phyloP scores from a whole-genome alignment of 225 moss, liverwort and hornwort genomes.

The Lunularia cruciata region DNA sequence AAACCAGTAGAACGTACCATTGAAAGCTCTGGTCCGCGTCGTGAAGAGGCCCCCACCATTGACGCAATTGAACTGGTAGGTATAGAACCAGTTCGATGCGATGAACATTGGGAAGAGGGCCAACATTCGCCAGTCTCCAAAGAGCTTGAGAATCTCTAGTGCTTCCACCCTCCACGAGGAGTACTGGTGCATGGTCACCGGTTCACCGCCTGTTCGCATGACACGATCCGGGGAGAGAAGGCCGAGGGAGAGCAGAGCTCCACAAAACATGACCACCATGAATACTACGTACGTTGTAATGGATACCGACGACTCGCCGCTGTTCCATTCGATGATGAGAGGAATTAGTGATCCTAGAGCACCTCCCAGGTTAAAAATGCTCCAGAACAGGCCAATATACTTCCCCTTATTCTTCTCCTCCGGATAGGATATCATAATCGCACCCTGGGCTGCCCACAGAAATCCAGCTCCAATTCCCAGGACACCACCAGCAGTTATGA shows the following conservation, averaged over 20 bases:
- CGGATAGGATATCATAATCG: constrained; percentile 90
- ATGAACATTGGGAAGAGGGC: constrained; percentile 75
- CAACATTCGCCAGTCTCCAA: constrained; percentile 62
- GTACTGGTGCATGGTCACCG: constrained; percentile 38
- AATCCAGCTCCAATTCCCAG: constrained; percentile 74
- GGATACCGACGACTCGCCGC: constrained; percentile 50
- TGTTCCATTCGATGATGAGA: constrained; percentile 75
- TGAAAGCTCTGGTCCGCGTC: constrained; percentile 72
- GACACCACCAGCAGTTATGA: constrained; percentile 59
- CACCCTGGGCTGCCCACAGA: constrained; percentile 84
- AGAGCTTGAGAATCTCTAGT: constrained; percentile 55
- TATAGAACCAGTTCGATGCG: constrained; percentile 84
- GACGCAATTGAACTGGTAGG: constrained; percentile 81
- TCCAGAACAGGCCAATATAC: constrained; percentile 80
- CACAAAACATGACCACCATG: constrained; percentile 71
- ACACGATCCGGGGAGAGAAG: constrained; percentile 55
- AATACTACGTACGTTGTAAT: constrained; percentile 61
- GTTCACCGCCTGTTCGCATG: constrained; percentile 49
- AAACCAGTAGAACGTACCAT: constrained; percentile 78
- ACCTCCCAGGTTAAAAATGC: constrained; percentile 83
- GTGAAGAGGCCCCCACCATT: constrained; percentile 85
- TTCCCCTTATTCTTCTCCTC: constrained; percentile 69
- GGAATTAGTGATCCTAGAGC: constrained; percentile 77
- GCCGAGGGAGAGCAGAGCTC: constrained; percentile 51
- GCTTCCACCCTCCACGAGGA: constrained; percentile 43